Base-by-base conservation (phyloP, 2,329 filamentous ascomycete genomes). In the Ophiostoma piceae region DNA sequence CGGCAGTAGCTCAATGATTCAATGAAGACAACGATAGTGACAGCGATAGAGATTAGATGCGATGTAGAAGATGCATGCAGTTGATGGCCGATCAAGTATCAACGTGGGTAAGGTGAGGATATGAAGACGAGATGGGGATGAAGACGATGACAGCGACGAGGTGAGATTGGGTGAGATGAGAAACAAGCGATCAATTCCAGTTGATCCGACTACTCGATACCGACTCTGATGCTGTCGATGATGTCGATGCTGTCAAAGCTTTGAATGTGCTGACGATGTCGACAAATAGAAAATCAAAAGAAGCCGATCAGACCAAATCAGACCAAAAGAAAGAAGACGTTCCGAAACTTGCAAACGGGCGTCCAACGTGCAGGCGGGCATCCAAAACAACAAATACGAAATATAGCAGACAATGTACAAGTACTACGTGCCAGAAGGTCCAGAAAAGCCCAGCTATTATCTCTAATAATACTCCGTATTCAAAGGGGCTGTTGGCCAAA, bases 401-500 rank as follows among this genome's bases (percentile, higher is more conserved):
- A 22, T 26, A 11, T 3, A 26, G n/a, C 26, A 11, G 47, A 35
- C 5, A 51, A 35, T 35, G 22, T 51, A 51, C 47, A 16, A 51
- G n/a, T 22, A 51, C 12, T 51, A 51, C 39, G 12, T 35, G 26
- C 26, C 26, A 29, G n/a, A n/a, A n/a, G n/a, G n/a, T n/a, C 32
- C 32, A 35, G 32, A 35, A 35, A 35, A 35, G 35, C 4, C n/a
- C 51, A 26, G 51, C 51, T 26, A 57, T 57, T 57, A 22, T 22
- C 6, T 22, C 7, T 11, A 14, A 12, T 57, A 57, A 26, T 19
- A 47, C 43, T 60, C 54, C 57, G 57, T 62, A 62, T 32, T 19
- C 57, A 62, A 32, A 8, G 57, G 57, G 57, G 57, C 57, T 62
- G 57, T 32, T 62, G 22, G 22, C 57, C 16, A 57, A 62, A 32